Evolutionary conservation across 768 basidiomycete species (phyloP), one percentile per base, ranked within the genome.

Genomic region (Tylopilus sp.): DNA sequence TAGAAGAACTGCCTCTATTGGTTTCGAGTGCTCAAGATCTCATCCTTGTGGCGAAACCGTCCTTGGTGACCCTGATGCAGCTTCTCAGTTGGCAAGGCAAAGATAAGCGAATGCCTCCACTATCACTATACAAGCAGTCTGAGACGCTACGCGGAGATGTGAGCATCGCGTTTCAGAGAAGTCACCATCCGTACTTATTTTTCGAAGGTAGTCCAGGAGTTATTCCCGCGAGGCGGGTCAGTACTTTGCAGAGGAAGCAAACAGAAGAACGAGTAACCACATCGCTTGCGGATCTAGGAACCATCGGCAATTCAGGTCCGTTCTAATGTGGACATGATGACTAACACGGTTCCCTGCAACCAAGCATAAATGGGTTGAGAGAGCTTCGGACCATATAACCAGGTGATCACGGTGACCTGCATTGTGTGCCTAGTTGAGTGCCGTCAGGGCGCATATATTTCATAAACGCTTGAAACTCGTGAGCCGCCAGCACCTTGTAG

Each of bases 191-290:
- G 47, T 57, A 84, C 83, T 71, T 84, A 38, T 21, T 21, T 11
- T 87, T 75, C 78, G 86, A 41, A 86, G 70, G 68, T 89, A 87
- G 69, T 85, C 86, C 42, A 86, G 74, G 12, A 86, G 74, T 75
- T 81, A 28, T 43, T 56, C 37, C 34, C 50, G 41, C 38, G 31
- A 5, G 10, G 21, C 28, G 12, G 21, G 55, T 42, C 45, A 21
- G 26, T 10, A 49, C n/a, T 36, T 40, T 40, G 37, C 31, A 31
- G 36, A 21, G 4, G 25, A 25, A 7, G 54, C 9, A 51, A 21
- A 22, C 2, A 34, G 24, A 13, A 22, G 37, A 4, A 12, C 19
- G 5, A 21, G 29, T 33, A 64, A 75, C 64, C 71, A 82, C 80
- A 52, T 70, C 58, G 52, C 86, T 50, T 81, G 73, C 13, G 85